A percentile compares a stretch with the other conserved stretches of the same genome.
Conservation (phyloP, 2,329 filamentous ascomycete genomes). For the Colletotrichum cereale region DNA sequence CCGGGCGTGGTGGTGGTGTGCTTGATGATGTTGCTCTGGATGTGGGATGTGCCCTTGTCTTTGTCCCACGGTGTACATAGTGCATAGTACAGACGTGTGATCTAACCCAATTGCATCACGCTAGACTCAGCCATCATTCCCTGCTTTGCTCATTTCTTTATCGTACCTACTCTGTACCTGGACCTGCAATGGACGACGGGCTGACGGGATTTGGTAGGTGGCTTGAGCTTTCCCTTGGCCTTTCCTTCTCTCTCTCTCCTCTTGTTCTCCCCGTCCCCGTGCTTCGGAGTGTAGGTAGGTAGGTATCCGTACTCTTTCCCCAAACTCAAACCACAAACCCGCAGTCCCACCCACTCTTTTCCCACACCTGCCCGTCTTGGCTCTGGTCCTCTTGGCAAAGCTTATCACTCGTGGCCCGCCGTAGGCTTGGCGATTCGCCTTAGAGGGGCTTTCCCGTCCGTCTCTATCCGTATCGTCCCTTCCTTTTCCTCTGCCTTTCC, state of each 20-base stretch:
- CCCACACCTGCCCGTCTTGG: conserved; percentile 42
- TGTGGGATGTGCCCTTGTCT: background rate
- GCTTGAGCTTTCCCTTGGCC: conserved; percentile 13
- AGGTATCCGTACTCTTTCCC: no score
- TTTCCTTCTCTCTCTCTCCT: background rate
- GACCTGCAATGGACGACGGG: background rate
- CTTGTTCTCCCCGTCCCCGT: background rate
- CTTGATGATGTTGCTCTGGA: background rate
- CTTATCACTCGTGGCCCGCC: conserved; percentile 49
- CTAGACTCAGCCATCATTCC: background rate
- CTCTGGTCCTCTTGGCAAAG: conserved; percentile 51
- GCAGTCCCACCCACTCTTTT: conserved; percentile 4
- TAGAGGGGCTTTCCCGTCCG: conserved; percentile 2
- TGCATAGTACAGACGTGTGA: background rate
- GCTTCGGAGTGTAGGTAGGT: no score
- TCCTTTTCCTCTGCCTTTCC: background rate
- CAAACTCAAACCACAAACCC: conserved; percentile 32
- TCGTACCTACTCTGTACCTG: no score
- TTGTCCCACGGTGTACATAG: no score
- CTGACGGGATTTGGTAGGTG: conserved; percentile 2
- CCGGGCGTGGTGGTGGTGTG: conserved; percentile 6
- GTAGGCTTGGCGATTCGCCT: conserved; percentile 29
- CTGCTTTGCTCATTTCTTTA: conserved; percentile 3
- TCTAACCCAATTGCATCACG: background rate
- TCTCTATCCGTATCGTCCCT: conserved; percentile 8